Percentiles rank a stretch among this genome's conserved stretches.
phyloP scores from a whole-genome alignment of 106 monocot genomes.

The Dendrobium nobile region DNA sequence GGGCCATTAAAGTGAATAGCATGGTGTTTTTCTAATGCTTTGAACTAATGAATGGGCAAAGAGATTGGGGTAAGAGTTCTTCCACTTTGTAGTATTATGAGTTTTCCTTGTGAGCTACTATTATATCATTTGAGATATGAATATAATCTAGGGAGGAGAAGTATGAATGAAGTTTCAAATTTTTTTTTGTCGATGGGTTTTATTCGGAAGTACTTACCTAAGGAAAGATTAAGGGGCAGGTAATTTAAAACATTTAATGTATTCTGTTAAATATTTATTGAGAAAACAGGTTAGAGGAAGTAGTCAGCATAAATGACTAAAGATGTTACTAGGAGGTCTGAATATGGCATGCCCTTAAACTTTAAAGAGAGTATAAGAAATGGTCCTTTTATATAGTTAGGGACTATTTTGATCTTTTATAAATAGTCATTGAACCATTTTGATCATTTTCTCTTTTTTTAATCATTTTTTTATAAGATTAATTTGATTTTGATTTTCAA shows the following conservation, averaged over 20 bases:
- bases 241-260: background rate
- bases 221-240: background rate
- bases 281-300: background rate
- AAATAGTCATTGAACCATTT: too few relatives aligned
- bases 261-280: background rate
- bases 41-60: too few relatives aligned
- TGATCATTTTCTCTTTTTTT: too few relatives aligned
- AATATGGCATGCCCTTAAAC: background rate
- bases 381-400: too few relatives aligned
- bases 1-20: too few relatives aligned
- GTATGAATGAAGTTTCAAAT: background rate
- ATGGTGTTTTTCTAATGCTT: too few relatives aligned
- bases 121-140: background rate
- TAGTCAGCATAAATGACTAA: background rate
- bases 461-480: too few relatives aligned
- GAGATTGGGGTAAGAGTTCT: background rate
- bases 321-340: background rate
- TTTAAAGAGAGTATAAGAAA: background rate
- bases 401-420: too few relatives aligned
- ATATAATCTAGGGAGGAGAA: background rate
- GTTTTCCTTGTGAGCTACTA: background rate
- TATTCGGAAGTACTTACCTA: background rate
- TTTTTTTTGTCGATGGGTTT: background rate
- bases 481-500: too few relatives aligned
- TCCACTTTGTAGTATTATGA: background rate